Conservation (phyloP, 108 stramenopile species). For the Fistulifera pelliculosa region DNA sequence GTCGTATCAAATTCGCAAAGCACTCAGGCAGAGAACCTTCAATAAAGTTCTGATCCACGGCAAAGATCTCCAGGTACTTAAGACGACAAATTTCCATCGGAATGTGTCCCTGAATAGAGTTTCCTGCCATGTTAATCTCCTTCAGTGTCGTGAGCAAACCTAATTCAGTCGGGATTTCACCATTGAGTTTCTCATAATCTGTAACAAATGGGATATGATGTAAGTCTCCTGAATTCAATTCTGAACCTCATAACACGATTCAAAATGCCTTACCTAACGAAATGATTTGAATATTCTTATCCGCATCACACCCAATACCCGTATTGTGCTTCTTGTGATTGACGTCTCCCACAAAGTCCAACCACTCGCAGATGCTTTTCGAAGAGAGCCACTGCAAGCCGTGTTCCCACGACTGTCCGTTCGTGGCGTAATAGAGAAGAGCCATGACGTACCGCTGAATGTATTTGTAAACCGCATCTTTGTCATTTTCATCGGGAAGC, state of each 20-base stretch:
- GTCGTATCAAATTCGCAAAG: neutral
- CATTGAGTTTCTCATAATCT: neutral
- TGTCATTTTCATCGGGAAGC: conserved; percentile 7
- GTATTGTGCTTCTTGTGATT: too few relatives aligned
- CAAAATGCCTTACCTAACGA: too few relatives aligned
- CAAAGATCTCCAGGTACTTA: neutral
- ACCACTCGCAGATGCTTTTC: conserved; percentile 27
- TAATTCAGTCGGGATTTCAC: neutral
- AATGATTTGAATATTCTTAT: too few relatives aligned
- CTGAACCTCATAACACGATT: too few relatives aligned
- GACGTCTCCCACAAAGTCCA: conserved; percentile 1
- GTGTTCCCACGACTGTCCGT: conserved; percentile 28
- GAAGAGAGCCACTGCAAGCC: conserved; percentile 15
- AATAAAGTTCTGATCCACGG: neutral
- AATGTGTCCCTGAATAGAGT: neutral
- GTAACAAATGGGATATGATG: too few relatives aligned
- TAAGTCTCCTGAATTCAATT: too few relatives aligned
- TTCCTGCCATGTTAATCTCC: neutral
- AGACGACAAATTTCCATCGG: neutral
- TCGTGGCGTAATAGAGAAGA: conserved; percentile 28
- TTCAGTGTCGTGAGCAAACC: neutral
- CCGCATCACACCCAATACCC: too few relatives aligned
- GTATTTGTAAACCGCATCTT: conserved; percentile 17
- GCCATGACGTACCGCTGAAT: conserved; percentile 33
- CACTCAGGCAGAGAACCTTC: neutral